Percentiles rank a stretch among this genome's conserved stretches.
These are phyloP conservation scores for Plicaturopsis crispa DNA, from an alignment of 768 basidiomycete species.

Conservation along the genomic window DNA sequence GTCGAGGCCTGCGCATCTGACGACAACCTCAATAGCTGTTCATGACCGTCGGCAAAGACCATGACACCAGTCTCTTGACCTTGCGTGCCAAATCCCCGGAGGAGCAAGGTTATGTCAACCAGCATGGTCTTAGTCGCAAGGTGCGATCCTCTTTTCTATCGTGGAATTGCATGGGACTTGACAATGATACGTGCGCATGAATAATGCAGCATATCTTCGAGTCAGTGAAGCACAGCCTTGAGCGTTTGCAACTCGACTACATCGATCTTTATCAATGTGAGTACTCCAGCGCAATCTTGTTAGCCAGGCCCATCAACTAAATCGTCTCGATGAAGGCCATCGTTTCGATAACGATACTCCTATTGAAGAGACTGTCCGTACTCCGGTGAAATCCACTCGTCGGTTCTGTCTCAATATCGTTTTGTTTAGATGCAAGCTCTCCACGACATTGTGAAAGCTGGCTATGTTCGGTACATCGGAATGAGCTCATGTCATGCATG, in stretches of 20 bases:
- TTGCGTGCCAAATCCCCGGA: slow-evolving; percentile 2
- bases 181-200: neutral
- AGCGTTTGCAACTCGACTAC: slow-evolving; percentile 44
- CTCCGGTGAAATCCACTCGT: neutral
- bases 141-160: too few species aligned
- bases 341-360: slow-evolving; percentile 45
- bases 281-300: slow-evolving; percentile 5
- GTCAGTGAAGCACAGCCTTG: slow-evolving; percentile 24
- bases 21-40: slow-evolving; percentile 1
- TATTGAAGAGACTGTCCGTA: slow-evolving; percentile 32
- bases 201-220: slow-evolving; percentile 32
- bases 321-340: slow-evolving; percentile 28
- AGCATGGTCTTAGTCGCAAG: slow-evolving; percentile 18
- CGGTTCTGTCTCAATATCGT: neutral
- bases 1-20: neutral
- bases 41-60: slow-evolving; percentile 4
- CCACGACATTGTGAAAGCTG: slow-evolving; percentile 42
- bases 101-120: slow-evolving; percentile 16
- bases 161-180: slow-evolving; percentile 14
- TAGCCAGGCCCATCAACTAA: too few species aligned
- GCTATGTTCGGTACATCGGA: slow-evolving; percentile 40
- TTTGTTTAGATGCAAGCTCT: slow-evolving; percentile 35
- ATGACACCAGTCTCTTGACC: neutral
- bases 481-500: slow-evolving; percentile 18
- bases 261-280: slow-evolving; percentile 35